A percentile compares a stretch with the other conserved stretches of the same genome.
Evolutionary conservation across 1,139 yeast species (phyloP).

Genomic region (Magnusiomyces suaveolens): DNA sequence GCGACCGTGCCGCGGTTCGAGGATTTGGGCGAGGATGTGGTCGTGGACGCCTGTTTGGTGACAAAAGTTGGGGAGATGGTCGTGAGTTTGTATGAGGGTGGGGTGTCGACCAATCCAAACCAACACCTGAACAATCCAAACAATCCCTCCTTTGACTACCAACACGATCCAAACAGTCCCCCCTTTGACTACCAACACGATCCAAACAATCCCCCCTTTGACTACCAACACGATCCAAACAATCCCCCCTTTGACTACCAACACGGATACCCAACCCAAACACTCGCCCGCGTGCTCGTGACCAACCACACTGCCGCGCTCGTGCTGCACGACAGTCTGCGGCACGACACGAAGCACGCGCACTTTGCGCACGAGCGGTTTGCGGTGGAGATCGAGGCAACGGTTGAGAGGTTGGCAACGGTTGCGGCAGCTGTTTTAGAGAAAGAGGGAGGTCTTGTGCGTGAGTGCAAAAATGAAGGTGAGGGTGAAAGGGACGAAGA

Average conservation of each 20-base stretch:
- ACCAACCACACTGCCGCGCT: conserved; percentile 10
- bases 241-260: too few species aligned
- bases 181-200: too few species aligned
- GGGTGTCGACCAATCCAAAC: too few species aligned
- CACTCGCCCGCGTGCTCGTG: background rate
- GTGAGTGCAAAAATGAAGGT: too few species aligned
- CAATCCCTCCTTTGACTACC: too few species aligned
- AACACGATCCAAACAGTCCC: too few species aligned
- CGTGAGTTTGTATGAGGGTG: background rate
- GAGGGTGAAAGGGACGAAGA: too few species aligned
- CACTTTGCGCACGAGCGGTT: conserved; percentile 8
- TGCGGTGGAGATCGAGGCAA: conserved; percentile 9
- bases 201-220: too few species aligned
- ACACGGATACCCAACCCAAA: background rate
- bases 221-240: too few species aligned
- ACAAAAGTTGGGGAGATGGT: background rate
- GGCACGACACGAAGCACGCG: conserved; percentile 9
- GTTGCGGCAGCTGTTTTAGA: background rate
- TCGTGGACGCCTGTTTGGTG: background rate
- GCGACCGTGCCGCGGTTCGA: background rate
- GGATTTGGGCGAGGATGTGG: background rate
- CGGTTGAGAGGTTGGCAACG: conserved; percentile 12
- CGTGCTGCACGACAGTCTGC: conserved; percentile 8
- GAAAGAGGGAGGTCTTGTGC: too few species aligned
- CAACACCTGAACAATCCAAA: too few species aligned